Base-by-base conservation (phyloP, 495 filamentous ascomycete genomes). In the Neurospora tetraspora region DNA sequence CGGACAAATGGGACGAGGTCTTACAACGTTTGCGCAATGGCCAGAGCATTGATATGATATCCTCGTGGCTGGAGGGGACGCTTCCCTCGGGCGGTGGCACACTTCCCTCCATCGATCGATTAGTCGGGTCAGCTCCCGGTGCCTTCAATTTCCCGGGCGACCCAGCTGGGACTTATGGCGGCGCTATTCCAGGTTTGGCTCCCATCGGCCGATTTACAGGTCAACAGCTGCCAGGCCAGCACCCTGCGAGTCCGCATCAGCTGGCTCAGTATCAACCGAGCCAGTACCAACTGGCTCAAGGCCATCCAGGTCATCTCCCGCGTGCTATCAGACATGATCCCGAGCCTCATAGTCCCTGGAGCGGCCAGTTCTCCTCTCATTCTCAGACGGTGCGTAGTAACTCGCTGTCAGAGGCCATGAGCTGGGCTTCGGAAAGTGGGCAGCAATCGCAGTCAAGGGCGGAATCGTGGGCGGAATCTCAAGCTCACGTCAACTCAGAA, bases 21-120 rank as follows among this genome's bases (percentile, higher is more conserved):
- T 74, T 88, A 31, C 74, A 80, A 39, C 84, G 82, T 34, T 71
- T 88, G 34, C 83, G 85, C 20, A 81, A 75, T 42, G 86, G 86
- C 39, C 82, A 86, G 72, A 80, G 82, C n/a, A 75, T 87, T 16
- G 84, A 86, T 27, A 78, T 70, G 27, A 86, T 88, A 70, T 82
- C 83, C 7, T 80, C 84, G 68, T 85, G 83, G 80, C 78, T 88
- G 36, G 81, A 78, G n/a, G 72, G 74, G 3, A 37, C 73, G 4
- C 61, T 78, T n/a, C 77, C 76, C 36, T 69, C 78, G 4, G 45
- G 72, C 20, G 76, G 72, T 65, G n/a, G 27, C 40, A n/a, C 36
- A 20, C 68, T 75, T 36, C 71, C 77, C 27, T 65, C 53, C 53
- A 65, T 65, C 27, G 53, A n/a, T 68, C 71, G 31, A 43, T 27